Base-by-base conservation (phyloP, 2,329 filamentous ascomycete species). In the Tolypocladium capitatum region DNA sequence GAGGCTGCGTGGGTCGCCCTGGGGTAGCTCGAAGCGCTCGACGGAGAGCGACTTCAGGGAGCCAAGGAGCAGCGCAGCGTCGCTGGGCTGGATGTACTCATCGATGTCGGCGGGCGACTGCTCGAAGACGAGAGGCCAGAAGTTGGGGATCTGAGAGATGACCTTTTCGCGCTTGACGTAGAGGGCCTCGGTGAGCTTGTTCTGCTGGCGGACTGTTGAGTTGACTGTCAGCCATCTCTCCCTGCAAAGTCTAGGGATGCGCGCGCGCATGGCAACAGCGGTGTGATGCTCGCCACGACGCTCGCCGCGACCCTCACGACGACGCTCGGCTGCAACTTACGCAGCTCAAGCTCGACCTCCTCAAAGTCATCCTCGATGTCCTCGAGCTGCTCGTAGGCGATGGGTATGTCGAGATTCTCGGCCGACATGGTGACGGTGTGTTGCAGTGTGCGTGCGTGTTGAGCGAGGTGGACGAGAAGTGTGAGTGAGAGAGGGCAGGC, bases 61-160 rank as follows among this genome's bases (percentile, higher is more conserved):
- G 36, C 78, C 74, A 53, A 83, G 76, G 50, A 97, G 77, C 52
- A 92, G 70, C 9, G 76, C 75, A 14, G 83, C 81, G 70, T 97
- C 91, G 44, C 78, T 76, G 40, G 87, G 84, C 63, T 88, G 83
- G 62, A 97, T 84, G 73, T 83, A 89, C 67, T 88, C 83, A 68
- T 95, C 89, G 57, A 98, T 78, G 53, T 95, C 88, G 43, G 78
- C 75, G 2, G 90, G 89, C 3, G 86, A 82, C 69, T 89, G 84
- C 71, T 94, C 86, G 63, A 97, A 76, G 49, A 96, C 90, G 49
- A 94, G 78, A n/a, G 86, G 75, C 92, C 92, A 97, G 79, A 97
- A 98, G 70, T 86, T 81, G 57, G 81, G 78, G 61, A 96, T 90
- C 60, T 82, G 74, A 53, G 76, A 67, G 54, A 92, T 72, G 53